phyloP scores from a whole-genome alignment of 176 grass and related monocot species.

The Poa pratensis region DNA sequence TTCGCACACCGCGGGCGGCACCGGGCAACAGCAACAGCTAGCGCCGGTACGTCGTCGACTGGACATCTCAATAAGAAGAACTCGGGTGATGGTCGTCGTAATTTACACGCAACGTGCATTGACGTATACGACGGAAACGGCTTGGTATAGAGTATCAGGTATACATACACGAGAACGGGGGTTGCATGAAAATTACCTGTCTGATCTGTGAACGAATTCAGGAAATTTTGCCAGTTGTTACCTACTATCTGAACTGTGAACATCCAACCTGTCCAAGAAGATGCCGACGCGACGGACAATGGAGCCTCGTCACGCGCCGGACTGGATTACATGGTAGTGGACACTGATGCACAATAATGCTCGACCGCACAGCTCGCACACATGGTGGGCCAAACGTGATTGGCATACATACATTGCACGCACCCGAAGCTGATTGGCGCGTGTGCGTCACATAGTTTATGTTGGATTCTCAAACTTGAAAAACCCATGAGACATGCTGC shows the following conservation, averaged over 20 bases:
- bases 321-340: no score
- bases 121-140: no score
- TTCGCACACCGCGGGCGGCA: no score
- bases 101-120: no score
- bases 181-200: no score
- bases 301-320: background rate
- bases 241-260: background rate
- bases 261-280: background rate
- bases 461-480: background rate
- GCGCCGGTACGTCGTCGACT: no score
- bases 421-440: background rate
- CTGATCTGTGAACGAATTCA: no score
- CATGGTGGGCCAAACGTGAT: conserved; percentile 6
- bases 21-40: no score
- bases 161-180: no score
- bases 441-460: background rate
- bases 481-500: background rate
- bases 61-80: no score
- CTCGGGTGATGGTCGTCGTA: no score
- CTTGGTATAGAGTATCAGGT: no score
- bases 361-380: background rate
- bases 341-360: background rate
- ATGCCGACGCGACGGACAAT: background rate
- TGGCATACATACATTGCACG: background rate
- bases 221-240: background rate